Percentiles rank a stretch among this genome's conserved stretches.
phyloP scores from a whole-genome alignment of 192 early-diverging fungal genomes.

The Physocladia obscura region DNA sequence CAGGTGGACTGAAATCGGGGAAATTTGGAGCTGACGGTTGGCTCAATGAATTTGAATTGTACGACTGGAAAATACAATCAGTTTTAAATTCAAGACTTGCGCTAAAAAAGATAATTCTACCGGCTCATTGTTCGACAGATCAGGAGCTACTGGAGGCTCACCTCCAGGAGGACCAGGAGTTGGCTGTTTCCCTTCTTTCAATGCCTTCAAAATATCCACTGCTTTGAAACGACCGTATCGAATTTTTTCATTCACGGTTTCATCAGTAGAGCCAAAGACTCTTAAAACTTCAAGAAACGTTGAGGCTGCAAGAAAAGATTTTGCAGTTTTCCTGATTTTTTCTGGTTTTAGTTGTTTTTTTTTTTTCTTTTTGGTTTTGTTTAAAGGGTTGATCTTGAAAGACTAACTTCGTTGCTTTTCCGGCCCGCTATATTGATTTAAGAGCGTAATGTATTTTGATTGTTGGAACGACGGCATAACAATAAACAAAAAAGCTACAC shows the following conservation, averaged over 20 bases:
- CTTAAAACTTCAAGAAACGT: constrained; percentile 86
- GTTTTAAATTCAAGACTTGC: too few relatives aligned
- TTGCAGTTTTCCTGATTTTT: constrained; percentile 77
- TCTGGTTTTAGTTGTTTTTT: too few relatives aligned
- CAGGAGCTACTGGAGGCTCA: constrained; percentile 17
- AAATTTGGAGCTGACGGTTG: too few relatives aligned
- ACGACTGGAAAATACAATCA: too few relatives aligned
- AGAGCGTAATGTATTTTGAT: not conserved
- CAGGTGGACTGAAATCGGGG: too few relatives aligned
- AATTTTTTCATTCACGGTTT: constrained; percentile 69
- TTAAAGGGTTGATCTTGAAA: too few relatives aligned
- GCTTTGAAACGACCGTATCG: constrained; percentile 97
- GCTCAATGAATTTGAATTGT: too few relatives aligned
- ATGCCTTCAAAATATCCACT: constrained; percentile 86
- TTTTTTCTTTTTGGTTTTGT: not conserved
- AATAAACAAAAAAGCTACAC: not conserved
- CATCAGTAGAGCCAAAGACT: constrained; percentile 72
- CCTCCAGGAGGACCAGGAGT: constrained; percentile 42
- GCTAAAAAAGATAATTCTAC: too few relatives aligned
- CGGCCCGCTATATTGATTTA: constrained; percentile 44
- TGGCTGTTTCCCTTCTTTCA: constrained; percentile 80
- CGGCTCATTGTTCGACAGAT: too few relatives aligned
- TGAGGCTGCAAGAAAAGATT: constrained; percentile 79
- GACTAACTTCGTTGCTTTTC: constrained; percentile 74
- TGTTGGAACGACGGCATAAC: not conserved